phyloP scores from a whole-genome alignment of 2,329 filamentous ascomycete genomes.

The Monilinia fructicola region DNA sequence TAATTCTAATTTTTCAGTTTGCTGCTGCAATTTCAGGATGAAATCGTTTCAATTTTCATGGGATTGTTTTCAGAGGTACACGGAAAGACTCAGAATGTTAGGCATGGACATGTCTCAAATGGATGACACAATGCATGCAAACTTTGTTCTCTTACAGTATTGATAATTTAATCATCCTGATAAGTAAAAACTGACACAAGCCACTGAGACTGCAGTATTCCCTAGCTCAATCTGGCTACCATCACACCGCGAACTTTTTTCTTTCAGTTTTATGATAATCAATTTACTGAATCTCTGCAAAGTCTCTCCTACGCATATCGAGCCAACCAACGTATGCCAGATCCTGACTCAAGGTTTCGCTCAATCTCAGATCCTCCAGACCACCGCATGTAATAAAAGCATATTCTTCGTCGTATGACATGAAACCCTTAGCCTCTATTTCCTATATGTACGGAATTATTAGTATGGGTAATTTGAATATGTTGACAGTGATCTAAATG shows the following conservation, averaged over 20 bases:
- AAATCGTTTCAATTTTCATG: no score
- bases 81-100: background rate
- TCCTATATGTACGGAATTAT: background rate
- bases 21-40: no score
- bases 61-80: no score
- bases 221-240: background rate
- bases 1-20: no score
- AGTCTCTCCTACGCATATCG: fast-evolving
- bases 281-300: no score
- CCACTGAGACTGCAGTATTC: background rate
- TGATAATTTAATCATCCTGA: background rate
- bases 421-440: background rate
- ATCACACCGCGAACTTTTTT: no score
- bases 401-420: background rate
- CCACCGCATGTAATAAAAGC: background rate
- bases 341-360: fast-evolving
- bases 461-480: background rate
- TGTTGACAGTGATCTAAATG: no score
- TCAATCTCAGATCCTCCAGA: background rate
- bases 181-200: background rate
- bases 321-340: background rate
- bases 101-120: background rate
- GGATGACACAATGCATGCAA: background rate
- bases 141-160: background rate
- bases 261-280: background rate